These are phyloP conservation scores for Globisporangium heterothallicum DNA, from an alignment of 352 stramenopile species.

Conservation along the genomic window DNA sequence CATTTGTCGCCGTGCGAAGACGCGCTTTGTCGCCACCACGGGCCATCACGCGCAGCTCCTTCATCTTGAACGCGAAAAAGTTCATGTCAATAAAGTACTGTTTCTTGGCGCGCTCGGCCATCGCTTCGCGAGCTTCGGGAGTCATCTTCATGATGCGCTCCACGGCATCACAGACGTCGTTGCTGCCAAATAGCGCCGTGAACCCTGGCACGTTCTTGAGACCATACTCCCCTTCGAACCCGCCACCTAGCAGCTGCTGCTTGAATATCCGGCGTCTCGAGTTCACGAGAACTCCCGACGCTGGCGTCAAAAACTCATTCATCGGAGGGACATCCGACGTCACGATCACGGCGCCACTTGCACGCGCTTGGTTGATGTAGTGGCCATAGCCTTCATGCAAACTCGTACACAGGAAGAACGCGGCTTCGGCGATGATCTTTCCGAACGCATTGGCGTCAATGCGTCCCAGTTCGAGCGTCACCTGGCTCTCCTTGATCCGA, in stretches of 20 bases:
- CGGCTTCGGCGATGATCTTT: constrained; percentile 28
- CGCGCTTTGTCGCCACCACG: constrained; percentile 10
- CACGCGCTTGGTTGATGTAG: constrained; percentile 62
- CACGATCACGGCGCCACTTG: constrained; percentile 33
- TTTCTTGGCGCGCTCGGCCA: constrained; percentile 35
- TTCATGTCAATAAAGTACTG: constrained; percentile 65
- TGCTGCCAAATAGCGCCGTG: constrained; percentile 27
- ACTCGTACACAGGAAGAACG: constrained; percentile 50
- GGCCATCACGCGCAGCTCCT: constrained; percentile 32
- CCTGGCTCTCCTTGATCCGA: constrained; percentile 10
- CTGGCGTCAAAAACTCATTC: constrained; percentile 48
- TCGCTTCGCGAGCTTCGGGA: constrained; percentile 26
- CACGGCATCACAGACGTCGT: constrained; percentile 43
- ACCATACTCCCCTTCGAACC: constrained; percentile 44
- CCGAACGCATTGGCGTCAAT: constrained; percentile 25
- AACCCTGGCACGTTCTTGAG: constrained; percentile 40
- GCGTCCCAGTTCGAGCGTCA: constrained; percentile 4
- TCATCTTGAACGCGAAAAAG: constrained; percentile 61
- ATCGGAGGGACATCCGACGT: constrained; percentile 52
- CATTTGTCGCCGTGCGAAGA: constrained; percentile 1
- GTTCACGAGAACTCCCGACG: constrained; percentile 35
- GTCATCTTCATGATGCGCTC: constrained; percentile 51
- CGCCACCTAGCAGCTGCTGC: constrained; percentile 46
- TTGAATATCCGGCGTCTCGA: constrained; percentile 20
- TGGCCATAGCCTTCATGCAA: constrained; percentile 51